Base-by-base conservation (phyloP, 2,329 filamentous ascomycete genomes). In the Fusarium incarnatum region DNA sequence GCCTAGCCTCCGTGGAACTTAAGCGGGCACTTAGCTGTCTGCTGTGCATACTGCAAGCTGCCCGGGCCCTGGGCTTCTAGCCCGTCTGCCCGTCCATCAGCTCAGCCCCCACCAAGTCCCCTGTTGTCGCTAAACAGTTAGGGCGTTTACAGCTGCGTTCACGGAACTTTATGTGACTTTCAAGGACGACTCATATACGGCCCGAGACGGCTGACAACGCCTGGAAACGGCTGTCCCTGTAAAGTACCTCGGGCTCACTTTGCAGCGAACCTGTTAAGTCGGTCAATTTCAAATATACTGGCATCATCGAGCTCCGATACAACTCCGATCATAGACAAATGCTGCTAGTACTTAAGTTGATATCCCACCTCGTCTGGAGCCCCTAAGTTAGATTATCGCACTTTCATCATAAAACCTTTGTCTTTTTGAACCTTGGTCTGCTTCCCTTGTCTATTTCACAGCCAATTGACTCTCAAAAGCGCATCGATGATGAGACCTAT, bases 401-500 rank as follows among this genome's bases (percentile, higher is more conserved):
- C 27, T n/a, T 25, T 25, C 44, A 46, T 48, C 41, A 46, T 20
- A 57, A 48, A 60, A 68, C 41, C 41, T 41, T 42, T 45, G 20
- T 46, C 23, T 50, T 37, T 44, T 11, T 32, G 9, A 23, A 20
- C 44, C n/a, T 18, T 27, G 20, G 34, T 20, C 11, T 52, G 22
- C 32, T 42, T 23, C 22, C 22, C n/a, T 44, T 56, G 20, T 32
- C 9, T 27, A 50, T 54, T 28, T 20, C 48, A 37, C 32, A 15
- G 20, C 13, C 40, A 64, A 67, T 67, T 68, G 64, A 49, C 47
- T 15, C 30, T 25, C 32, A 25, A 63, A 40, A 65, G 28, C 57
- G 48, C 45, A 63, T 52, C 56, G 53, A 68, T 68, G 53, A 79
- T 81, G 77, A 75, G 78, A 58, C 75, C 79, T 37, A 66, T 76